Conservation (phyloP, 1,139 yeast genomes). For the Ogataea hybrid region DNA sequence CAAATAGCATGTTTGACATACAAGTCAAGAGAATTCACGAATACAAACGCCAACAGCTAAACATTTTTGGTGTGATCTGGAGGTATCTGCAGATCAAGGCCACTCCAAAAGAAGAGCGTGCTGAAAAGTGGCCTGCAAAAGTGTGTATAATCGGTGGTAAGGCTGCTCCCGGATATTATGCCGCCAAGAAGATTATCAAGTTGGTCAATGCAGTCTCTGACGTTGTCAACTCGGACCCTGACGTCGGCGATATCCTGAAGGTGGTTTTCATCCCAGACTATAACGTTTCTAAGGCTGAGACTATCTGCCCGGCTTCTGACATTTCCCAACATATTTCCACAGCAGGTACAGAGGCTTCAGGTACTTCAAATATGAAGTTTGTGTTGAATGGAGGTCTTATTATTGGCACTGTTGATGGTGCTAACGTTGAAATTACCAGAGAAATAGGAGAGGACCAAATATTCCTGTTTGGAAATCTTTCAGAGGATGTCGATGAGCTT, state of each 20-base stretch:
- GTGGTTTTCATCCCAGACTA: constrained; percentile 90
- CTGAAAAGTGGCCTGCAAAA: constrained; percentile 64
- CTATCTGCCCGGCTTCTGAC: constrained; percentile 87
- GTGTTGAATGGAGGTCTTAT: constrained; percentile 92
- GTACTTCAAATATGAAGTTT: constrained; percentile 95
- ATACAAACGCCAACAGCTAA: constrained; percentile 92
- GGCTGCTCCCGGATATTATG: constrained; percentile 95
- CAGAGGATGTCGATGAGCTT: constrained; percentile 84
- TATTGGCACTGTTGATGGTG: constrained; percentile 96
- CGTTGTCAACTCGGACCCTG: constrained; percentile 75
- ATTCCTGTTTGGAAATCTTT: constrained; percentile 85
- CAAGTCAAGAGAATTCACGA: constrained; percentile 97
- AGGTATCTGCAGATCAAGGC: constrained; percentile 77
- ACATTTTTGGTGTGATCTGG: constrained; percentile 84
- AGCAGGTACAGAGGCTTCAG: constrained; percentile 97
- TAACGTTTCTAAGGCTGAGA: constrained; percentile 91
- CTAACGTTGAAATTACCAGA: constrained; percentile 91
- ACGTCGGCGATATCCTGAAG: constrained; percentile 72
- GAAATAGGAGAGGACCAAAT: constrained; percentile 91
- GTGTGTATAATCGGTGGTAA: constrained; percentile 90
- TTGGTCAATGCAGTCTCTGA: constrained; percentile 78
- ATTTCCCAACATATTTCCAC: constrained; percentile 95
- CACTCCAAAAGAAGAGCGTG: constrained; percentile 64
- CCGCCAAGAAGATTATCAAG: constrained; percentile 89
- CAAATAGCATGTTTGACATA: constrained; percentile 77